Conservation (phyloP, 768 basidiomycete genomes). For the Chlorophyllum brunneum region DNA sequence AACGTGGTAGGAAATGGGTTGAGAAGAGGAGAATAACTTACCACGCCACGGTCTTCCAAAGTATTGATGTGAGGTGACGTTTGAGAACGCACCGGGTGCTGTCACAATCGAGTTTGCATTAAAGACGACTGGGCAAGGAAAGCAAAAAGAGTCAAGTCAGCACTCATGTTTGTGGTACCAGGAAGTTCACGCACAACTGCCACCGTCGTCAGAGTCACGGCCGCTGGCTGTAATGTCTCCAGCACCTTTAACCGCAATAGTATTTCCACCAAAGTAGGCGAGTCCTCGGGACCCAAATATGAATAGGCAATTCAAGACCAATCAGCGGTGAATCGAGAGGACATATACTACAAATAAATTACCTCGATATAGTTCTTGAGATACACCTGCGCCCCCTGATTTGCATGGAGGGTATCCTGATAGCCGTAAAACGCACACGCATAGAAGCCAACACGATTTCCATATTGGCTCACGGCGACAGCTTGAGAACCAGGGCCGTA, state of each 20-base stretch:
- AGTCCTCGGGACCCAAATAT: slow-evolving; percentile 42
- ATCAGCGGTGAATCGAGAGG: slow-evolving; percentile 22
- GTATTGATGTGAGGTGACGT: slow-evolving; percentile 32
- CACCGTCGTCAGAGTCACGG: slow-evolving; percentile 37
- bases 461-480: slow-evolving; percentile 47
- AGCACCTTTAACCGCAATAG: slow-evolving; percentile 38
- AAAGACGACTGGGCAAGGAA: slow-evolving; percentile 35
- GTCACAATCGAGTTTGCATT: slow-evolving; percentile 40
- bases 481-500: slow-evolving; percentile 43
- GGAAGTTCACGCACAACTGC: slow-evolving; percentile 36
- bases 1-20: neutral
- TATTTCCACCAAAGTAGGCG: slow-evolving; percentile 48
- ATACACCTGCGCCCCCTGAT: slow-evolving; percentile 46
- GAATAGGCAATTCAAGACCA: too few relatives aligned
- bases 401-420: slow-evolving; percentile 45
- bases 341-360: too few relatives aligned
- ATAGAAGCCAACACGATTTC: slow-evolving; percentile 40
- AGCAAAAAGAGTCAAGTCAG: neutral
- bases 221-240: slow-evolving; percentile 50
- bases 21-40: slow-evolving; percentile 19
- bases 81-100: slow-evolving; percentile 34
- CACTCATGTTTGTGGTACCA: neutral
- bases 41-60: slow-evolving; percentile 48
- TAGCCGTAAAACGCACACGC: slow-evolving; percentile 43
- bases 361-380: slow-evolving; percentile 45